Conservation (phyloP, 306 rosid genomes). For the Vigna radiata region DNA sequence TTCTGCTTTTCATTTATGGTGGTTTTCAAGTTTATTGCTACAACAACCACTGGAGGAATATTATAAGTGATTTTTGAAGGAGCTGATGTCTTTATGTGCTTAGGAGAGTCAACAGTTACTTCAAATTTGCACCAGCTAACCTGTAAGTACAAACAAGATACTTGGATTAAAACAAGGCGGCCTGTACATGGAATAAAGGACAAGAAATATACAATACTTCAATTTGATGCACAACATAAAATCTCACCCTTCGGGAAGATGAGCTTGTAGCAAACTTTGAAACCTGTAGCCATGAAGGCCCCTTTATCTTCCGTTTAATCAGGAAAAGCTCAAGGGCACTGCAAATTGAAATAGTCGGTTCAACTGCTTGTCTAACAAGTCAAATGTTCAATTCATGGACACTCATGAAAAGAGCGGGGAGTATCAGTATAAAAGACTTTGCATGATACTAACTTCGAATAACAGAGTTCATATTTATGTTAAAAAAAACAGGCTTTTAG, state of each 20-base stretch:
- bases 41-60: constrained; percentile 82
- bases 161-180: constrained; percentile 33
- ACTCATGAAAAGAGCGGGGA: neutral
- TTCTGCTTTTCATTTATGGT: constrained; percentile 73
- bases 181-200: neutral
- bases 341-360: constrained; percentile 56
- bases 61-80: constrained; percentile 63
- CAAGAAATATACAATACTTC: constrained; percentile 25
- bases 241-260: constrained; percentile 78
- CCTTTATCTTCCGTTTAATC: constrained; percentile 87
- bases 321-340: constrained; percentile 92
- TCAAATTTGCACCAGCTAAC: constrained; percentile 99
- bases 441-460: neutral
- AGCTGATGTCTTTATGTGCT: constrained; percentile 63
- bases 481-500: neutral
- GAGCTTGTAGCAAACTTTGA: constrained; percentile 61
- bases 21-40: constrained; percentile 86
- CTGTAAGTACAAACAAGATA: constrained; percentile 55
- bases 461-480: constrained; percentile 14
- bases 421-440: neutral
- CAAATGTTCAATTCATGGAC: constrained; percentile 28
- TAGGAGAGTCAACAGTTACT: constrained; percentile 76
- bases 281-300: constrained; percentile 88
- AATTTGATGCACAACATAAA: neutral
- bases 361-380: constrained; percentile 13